Conservation (phyloP, 257 asterid genomes). For the Nicotiana tabacum region DNA sequence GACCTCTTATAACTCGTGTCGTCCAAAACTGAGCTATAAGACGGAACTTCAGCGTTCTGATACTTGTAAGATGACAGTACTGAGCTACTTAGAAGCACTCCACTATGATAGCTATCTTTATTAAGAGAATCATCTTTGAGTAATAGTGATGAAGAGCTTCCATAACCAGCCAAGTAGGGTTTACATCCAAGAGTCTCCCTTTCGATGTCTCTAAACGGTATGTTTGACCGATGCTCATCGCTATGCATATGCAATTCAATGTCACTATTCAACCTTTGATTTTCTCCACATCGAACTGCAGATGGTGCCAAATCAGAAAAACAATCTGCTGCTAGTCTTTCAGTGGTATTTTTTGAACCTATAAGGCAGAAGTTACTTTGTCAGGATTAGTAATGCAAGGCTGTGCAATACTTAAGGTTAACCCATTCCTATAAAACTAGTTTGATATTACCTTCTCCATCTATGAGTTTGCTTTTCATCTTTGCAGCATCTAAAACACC, state of each 20-base stretch:
- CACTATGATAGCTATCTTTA: conserved; percentile 20
- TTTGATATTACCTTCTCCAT: conserved; percentile 42
- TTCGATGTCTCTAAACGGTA: conserved; percentile 16
- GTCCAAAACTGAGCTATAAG: conserved; percentile 25
- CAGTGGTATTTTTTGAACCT: conserved; percentile 19
- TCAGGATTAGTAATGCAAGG: neutral
- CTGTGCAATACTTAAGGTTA: neutral
- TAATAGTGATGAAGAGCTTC: conserved; percentile 24
- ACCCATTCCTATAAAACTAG: neutral
- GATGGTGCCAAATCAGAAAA: conserved; percentile 41
- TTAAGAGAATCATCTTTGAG: conserved; percentile 31
- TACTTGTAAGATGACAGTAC: conserved; percentile 22
- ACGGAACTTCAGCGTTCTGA: conserved; percentile 19
- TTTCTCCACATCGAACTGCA: conserved; percentile 35
- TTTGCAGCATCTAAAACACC: conserved; percentile 33
- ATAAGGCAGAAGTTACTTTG: conserved; percentile 11
- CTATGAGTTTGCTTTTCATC: conserved; percentile 26
- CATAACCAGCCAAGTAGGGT: conserved; percentile 23
- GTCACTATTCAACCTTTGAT: conserved; percentile 32
- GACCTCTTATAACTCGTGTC: conserved; percentile 23
- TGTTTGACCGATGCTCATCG: conserved; percentile 14
- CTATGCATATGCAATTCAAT: conserved; percentile 18
- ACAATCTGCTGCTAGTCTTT: conserved; percentile 10
- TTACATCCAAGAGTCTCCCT: conserved; percentile 23
- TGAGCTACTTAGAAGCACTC: neutral